Base-by-base conservation (phyloP, 495 filamentous ascomycete genomes). In the Penicillium ochrochloron region DNA sequence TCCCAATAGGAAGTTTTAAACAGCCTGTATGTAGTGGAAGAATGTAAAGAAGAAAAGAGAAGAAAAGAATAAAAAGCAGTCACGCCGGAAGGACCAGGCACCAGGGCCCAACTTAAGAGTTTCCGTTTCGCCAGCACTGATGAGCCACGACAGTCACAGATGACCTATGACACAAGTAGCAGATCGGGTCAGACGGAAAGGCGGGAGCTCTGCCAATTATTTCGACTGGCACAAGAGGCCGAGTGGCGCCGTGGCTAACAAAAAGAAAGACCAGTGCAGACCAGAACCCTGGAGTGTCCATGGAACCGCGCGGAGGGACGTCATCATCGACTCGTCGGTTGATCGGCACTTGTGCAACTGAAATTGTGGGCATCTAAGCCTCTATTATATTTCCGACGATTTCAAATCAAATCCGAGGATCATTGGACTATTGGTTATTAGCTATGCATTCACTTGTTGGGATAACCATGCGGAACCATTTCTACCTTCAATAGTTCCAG, bases 171-270 rank as follows among this genome's bases (percentile, higher is more conserved):
- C 56, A 58, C 21, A 17, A 27, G 25, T 27, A 27, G 25, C 25
- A 27, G 21, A 60, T 63, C 65, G 65, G 61, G 65, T 60, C 57
- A 53, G 61, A 67, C 61, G 65, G 65, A 67, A 67, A 67, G 53
- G 19, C 53, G 52, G 52, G 52, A 55, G 19, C 25, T 55, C 9
- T 56, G 53, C 9, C 53, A 54, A 54, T 33, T 33, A 33, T 33
- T 56, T 35, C 31, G 53, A 56, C 33, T 25, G 51, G 17, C 35
- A 63, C 46, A 9, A 33, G 19, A 37, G 33, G 39, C 58, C 27
- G 63, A 61, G 61, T 64, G 65, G 61, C 65, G 57, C 56, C 37
- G 56, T 58, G 56, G 56, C 39, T 44, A 25, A 44, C 37, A 19
- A 34, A 9, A 31, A 25, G 54, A 17, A 17, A 44, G 41, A 19